Evolutionary conservation across 768 basidiomycete genomes (phyloP).

Genomic region (Boletus edulis): DNA sequence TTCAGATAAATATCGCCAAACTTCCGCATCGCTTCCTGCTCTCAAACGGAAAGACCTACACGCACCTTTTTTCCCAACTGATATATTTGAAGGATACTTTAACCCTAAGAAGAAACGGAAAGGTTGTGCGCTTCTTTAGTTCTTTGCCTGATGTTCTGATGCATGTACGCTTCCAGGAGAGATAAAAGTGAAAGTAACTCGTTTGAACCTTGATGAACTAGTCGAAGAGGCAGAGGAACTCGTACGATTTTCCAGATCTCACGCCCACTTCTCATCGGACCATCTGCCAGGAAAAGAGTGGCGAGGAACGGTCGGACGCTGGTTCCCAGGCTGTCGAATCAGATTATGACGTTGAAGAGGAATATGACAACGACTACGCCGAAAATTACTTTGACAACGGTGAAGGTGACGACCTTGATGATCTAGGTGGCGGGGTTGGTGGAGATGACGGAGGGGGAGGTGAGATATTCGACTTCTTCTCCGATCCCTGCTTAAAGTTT

Average conservation of each 20-base stretch:
- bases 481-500: not conserved
- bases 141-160: not conserved
- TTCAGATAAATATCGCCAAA: conserved; percentile 80
- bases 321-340: conserved; percentile 65
- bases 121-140: conserved; percentile 22
- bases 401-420: conserved; percentile 77
- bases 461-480: conserved; percentile 1
- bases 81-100: conserved; percentile 77
- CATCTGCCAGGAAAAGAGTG: conserved; percentile 58
- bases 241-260: conserved; percentile 28
- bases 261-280: not conserved
- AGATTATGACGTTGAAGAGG: conserved; percentile 87
- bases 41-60: conserved; percentile 71
- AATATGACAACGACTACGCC: conserved; percentile 89
- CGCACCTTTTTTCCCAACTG: conserved; percentile 72
- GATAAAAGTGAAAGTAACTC: conserved; percentile 37
- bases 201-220: conserved; percentile 65
- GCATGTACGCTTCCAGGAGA: conserved; percentile 12
- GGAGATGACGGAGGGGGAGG: conserved; percentile 66
- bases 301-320: conserved; percentile 63
- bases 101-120: conserved; percentile 68
- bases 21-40: conserved; percentile 54
- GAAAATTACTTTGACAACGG: conserved; percentile 92
- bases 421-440: conserved; percentile 68
- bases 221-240: conserved; percentile 63